Conservation (phyloP, 495 filamentous ascomycete species). For the Aspergillus mulundensis region DNA sequence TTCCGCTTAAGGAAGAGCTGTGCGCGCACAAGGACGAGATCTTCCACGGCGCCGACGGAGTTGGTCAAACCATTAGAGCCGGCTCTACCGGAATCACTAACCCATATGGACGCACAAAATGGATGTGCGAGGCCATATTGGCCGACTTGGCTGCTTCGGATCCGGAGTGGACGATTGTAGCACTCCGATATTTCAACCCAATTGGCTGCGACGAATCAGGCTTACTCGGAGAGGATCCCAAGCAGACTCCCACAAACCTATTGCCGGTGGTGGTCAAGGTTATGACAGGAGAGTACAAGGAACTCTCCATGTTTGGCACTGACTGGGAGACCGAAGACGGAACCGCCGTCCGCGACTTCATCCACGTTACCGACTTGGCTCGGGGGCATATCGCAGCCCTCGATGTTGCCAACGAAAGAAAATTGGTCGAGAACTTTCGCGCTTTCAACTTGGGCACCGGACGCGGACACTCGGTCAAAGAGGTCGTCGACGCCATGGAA, state of each 20-base stretch:
- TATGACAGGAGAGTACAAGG: conserved; percentile 49
- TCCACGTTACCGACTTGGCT: conserved; percentile 63
- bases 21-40: conserved; percentile 52
- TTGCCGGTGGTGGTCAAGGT: conserved; percentile 60
- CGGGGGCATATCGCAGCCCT: conserved; percentile 61
- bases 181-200: conserved; percentile 66
- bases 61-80: conserved; percentile 28
- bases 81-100: conserved; percentile 56
- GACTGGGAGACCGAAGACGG: conserved; percentile 66
- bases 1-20: conserved; percentile 56
- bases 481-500: conserved; percentile 48
- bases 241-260: conserved; percentile 58
- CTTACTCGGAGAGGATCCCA: conserved; percentile 61
- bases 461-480: conserved; percentile 47
- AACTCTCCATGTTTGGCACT: conserved; percentile 56
- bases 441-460: conserved; percentile 54
- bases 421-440: conserved; percentile 42
- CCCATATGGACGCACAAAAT: conserved; percentile 64
- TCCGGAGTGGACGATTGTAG: conserved; percentile 57
- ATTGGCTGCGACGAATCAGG: conserved; percentile 63
- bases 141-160: conserved; percentile 56
- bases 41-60: conserved; percentile 28
- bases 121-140: conserved; percentile 63
- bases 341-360: conserved; percentile 54
- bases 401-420: conserved; percentile 32